Evolutionary conservation across 495 filamentous ascomycete species (phyloP).

Genomic region (Lentithecium fluviatile): DNA sequence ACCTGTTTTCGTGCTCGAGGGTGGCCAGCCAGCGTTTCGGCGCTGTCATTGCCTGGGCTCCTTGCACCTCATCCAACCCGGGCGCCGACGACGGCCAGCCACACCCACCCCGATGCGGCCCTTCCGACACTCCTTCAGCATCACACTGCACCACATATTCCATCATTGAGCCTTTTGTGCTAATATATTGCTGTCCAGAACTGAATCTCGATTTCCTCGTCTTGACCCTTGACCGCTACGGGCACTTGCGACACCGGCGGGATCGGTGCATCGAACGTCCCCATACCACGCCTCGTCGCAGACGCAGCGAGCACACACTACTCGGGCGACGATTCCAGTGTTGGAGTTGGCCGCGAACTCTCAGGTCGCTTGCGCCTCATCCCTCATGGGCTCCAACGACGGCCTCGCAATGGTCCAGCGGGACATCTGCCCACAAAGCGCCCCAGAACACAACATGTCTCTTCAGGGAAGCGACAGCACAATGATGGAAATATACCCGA

Average conservation of each 20-base stretch:
- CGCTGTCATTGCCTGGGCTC: constrained; percentile 17
- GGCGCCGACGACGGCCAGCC: constrained; percentile 9
- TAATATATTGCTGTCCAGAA: constrained; percentile 9
- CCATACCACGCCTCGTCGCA: constrained; percentile 15
- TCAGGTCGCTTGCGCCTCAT: constrained; percentile 30
- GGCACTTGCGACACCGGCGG: constrained; percentile 37
- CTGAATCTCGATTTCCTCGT: constrained; percentile 6
- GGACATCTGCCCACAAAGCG: constrained; percentile 39
- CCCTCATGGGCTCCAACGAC: constrained; percentile 7
- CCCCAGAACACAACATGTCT: constrained; percentile 16
- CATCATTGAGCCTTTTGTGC: constrained; percentile 9
- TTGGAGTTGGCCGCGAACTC: constrained; percentile 47
- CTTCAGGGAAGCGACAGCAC: constrained; percentile 6
- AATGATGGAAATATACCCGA: constrained; percentile 25
- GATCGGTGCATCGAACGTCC: constrained; percentile 27
- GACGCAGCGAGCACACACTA: background rate
- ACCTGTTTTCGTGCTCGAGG: background rate
- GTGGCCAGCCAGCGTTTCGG: background rate
- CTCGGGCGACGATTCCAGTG: background rate
- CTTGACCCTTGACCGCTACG: constrained; percentile 16
- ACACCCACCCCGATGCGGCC: constrained; percentile 1
- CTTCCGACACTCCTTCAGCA: constrained; percentile 10
- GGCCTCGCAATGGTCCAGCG: constrained; percentile 38
- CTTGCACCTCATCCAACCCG: constrained; percentile 31
- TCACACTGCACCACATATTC: constrained; percentile 5